These are phyloP conservation scores for Venustampulla echinocandica DNA, from an alignment of 495 filamentous ascomycete species.

Conservation along the genomic window DNA sequence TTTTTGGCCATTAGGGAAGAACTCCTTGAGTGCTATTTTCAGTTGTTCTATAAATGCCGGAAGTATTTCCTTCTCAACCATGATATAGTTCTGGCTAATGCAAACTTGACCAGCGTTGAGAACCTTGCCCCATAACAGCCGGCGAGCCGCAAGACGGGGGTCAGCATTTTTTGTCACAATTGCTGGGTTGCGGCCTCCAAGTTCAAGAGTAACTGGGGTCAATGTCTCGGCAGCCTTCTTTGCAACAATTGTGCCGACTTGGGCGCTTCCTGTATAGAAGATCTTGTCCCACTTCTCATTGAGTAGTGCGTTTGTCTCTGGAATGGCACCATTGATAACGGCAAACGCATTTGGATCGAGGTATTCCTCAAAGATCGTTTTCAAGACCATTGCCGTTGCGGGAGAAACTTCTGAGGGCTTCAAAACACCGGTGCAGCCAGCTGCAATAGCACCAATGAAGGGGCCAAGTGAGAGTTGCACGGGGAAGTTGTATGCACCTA, in stretches of 20 bases:
- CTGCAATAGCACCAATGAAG: slow-evolving; percentile 80
- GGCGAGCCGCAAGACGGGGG: slow-evolving; percentile 68
- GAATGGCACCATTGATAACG: slow-evolving; percentile 69
- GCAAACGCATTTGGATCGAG: slow-evolving; percentile 72
- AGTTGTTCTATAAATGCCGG: slow-evolving; percentile 66
- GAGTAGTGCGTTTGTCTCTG: slow-evolving; percentile 73
- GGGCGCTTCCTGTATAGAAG: slow-evolving; percentile 78
- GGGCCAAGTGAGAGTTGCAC: slow-evolving; percentile 71
- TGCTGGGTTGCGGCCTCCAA: slow-evolving; percentile 86
- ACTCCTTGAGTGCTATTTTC: slow-evolving; percentile 61
- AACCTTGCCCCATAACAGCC: slow-evolving; percentile 81
- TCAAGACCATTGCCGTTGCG: slow-evolving; percentile 63
- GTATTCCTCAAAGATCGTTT: slow-evolving; percentile 61
- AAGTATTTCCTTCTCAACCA: slow-evolving; percentile 68
- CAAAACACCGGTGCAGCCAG: slow-evolving; percentile 79
- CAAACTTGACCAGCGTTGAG: slow-evolving; percentile 84
- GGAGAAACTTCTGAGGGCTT: slow-evolving; percentile 85
- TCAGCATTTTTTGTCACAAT: slow-evolving; percentile 79
- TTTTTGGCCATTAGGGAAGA: slow-evolving; percentile 76
- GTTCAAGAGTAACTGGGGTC: slow-evolving; percentile 80
- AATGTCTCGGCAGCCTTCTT: slow-evolving; percentile 88
- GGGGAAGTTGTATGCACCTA: slow-evolving; percentile 92
- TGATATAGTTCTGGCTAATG: slow-evolving; percentile 78
- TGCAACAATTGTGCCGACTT: slow-evolving; percentile 77
- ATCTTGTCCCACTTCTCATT: slow-evolving; percentile 95